Percentiles rank a stretch among this genome's conserved stretches.
phyloP scores from a whole-genome alignment of 1,284 basidiomycete species.

The Moesziomyces parantarcticus region DNA sequence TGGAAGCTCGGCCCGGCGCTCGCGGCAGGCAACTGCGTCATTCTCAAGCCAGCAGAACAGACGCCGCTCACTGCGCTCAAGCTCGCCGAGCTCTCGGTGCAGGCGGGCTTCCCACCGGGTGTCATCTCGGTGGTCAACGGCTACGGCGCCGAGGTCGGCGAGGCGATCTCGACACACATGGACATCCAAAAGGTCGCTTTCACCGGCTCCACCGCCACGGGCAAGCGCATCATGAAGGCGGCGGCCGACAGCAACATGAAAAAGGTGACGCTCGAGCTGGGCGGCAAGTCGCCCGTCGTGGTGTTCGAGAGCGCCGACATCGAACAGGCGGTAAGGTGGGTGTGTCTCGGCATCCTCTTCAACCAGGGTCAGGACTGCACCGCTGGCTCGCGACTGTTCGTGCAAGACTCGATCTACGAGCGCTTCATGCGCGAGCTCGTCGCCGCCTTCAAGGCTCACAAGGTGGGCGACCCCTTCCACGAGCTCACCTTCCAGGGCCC shows the following conservation, averaged over 20 bases:
- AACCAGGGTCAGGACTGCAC: slow-evolving; percentile 75
- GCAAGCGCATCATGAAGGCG: slow-evolving; percentile 77
- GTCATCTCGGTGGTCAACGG: slow-evolving; percentile 81
- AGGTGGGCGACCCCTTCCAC: slow-evolving; percentile 79
- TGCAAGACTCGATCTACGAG: slow-evolving; percentile 76
- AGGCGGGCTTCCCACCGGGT: slow-evolving; percentile 82
- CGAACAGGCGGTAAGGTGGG: slow-evolving; percentile 70
- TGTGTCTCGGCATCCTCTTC: slow-evolving; percentile 82
- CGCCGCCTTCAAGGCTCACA: slow-evolving; percentile 70
- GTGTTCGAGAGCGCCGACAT: slow-evolving; percentile 75
- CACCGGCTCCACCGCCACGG: slow-evolving; percentile 77
- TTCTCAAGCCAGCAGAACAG: slow-evolving; percentile 78
- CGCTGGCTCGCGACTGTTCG: slow-evolving; percentile 78
- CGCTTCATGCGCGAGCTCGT: slow-evolving; percentile 75
- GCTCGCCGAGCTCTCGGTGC: slow-evolving; percentile 78
- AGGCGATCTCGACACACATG: slow-evolving; percentile 72
- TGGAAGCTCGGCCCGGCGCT: slow-evolving; percentile 73
- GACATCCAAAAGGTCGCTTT: slow-evolving; percentile 75
- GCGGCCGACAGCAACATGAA: slow-evolving; percentile 88
- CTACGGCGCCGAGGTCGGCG: slow-evolving; percentile 83
- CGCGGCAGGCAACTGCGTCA: slow-evolving; percentile 67
- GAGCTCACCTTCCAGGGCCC: slow-evolving; percentile 81
- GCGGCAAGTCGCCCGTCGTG: slow-evolving; percentile 85
- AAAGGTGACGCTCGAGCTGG: slow-evolving; percentile 81
- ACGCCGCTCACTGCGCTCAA: slow-evolving; percentile 76